Evolutionary conservation across 345 rosid genomes (phyloP).

Genomic region (Melastoma malabathricum): DNA sequence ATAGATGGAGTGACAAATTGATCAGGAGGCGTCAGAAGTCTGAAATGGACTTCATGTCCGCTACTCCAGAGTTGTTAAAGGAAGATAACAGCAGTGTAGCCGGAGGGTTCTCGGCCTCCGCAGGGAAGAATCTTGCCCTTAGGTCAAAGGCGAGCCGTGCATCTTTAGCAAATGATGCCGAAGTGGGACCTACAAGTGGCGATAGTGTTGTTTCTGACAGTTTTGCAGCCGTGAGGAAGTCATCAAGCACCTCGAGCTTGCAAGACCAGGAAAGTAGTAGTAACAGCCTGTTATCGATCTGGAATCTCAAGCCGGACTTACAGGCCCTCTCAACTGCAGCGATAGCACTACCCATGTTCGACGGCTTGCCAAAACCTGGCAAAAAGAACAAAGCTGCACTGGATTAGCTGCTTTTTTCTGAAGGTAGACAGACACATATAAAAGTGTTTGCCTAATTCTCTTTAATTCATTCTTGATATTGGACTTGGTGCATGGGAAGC

Average conservation of each 20-base stretch:
- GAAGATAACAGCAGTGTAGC: conserved; percentile 37
- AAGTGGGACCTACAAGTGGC: conserved; percentile 4
- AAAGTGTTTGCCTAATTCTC: neutral
- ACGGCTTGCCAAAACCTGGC: conserved; percentile 64
- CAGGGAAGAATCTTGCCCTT: conserved; percentile 53
- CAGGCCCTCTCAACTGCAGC: conserved; percentile 42
- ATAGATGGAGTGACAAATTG: conserved; percentile 27
- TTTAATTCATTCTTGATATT: neutral
- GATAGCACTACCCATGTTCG: conserved; percentile 52
- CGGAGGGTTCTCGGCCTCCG: conserved; percentile 28
- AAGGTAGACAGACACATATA: neutral
- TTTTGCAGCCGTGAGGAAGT: conserved; percentile 42
- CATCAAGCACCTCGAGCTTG: conserved; percentile 62
- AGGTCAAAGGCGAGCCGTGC: conserved; percentile 44
- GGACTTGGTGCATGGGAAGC: too few relatives aligned
- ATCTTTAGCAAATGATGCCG: conserved; percentile 20
- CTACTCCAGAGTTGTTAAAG: conserved; percentile 42
- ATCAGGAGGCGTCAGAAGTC: conserved; percentile 62
- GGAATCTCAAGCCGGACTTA: conserved; percentile 55
- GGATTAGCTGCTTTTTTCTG: conserved; percentile 23
- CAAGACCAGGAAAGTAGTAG: conserved; percentile 35
- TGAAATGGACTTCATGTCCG: conserved; percentile 27
- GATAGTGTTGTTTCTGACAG: conserved; percentile 24
- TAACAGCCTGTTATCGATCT: conserved; percentile 18
- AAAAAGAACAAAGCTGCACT: conserved; percentile 66